These are phyloP conservation scores for Zasmidium angulare DNA, from an alignment of 2,329 filamentous ascomycete genomes.

Conservation along the genomic window DNA sequence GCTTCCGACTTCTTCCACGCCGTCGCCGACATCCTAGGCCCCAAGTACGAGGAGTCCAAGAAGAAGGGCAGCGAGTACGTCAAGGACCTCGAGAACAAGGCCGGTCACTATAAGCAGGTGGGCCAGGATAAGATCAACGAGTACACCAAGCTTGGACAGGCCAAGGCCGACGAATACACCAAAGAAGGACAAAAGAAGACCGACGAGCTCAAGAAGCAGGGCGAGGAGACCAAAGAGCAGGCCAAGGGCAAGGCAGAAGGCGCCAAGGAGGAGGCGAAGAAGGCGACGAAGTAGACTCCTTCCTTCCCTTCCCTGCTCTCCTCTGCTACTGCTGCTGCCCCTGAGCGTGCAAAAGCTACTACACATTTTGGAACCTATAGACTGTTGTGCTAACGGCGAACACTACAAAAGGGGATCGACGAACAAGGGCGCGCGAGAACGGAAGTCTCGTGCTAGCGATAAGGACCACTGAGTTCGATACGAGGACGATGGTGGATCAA, in stretches of 20 bases:
- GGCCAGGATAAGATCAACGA: constrained; percentile 30
- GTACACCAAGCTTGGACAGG: constrained; percentile 24
- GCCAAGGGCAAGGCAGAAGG: constrained; percentile 28
- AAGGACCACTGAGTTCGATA: no score
- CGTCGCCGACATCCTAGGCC: constrained; percentile 33
- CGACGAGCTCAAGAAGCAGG: constrained; percentile 29
- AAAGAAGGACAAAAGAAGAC: constrained; percentile 28
- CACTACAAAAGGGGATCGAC: neutral
- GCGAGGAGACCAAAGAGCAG: constrained; percentile 28
- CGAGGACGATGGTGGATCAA: neutral
- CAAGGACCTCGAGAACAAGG: constrained; percentile 26
- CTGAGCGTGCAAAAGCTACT: no score
- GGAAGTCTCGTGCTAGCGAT: neutral
- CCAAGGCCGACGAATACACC: constrained; percentile 31
- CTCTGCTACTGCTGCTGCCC: no score
- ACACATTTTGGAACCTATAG: neutral
- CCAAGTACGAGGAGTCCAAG: constrained; percentile 37
- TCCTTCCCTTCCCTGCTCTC: neutral
- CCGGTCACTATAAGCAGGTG: constrained; percentile 27
- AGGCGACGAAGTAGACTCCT: constrained; percentile 16
- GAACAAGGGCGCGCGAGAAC: neutral
- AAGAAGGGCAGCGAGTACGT: constrained; percentile 34
- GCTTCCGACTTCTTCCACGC: constrained; percentile 34
- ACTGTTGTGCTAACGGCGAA: constrained; percentile 1
- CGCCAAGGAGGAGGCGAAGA: constrained; percentile 27